Evolutionary conservation across 345 rosid genomes (phyloP).

Genomic region (Adansonia digitata): DNA sequence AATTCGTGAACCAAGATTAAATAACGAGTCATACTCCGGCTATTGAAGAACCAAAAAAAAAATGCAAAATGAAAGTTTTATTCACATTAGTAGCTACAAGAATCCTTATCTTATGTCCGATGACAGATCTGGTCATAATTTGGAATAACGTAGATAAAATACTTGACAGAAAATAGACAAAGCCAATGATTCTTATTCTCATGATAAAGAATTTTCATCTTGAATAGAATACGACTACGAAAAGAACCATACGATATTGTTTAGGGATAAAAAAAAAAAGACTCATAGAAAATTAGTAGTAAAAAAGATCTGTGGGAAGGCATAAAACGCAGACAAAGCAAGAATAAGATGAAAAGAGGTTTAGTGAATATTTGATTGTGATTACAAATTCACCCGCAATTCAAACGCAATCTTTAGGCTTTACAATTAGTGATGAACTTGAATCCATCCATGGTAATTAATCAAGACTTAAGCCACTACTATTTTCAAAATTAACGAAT

Average conservation of each 20-base stretch:
- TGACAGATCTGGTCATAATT: slow-evolving; percentile 16
- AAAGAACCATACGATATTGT: background rate
- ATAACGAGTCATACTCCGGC: background rate
- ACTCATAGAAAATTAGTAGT: no score
- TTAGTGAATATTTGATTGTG: background rate
- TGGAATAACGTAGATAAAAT: background rate
- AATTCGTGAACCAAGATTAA: background rate
- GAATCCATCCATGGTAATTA: background rate
- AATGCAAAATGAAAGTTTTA: no score
- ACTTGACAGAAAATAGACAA: background rate
- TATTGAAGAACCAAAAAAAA: no score
- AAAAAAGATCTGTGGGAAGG: background rate
- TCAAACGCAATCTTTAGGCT: background rate
- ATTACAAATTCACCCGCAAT: background rate
- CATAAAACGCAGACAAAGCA: background rate
- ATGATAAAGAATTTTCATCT: background rate
- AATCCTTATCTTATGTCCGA: slow-evolving; percentile 3
- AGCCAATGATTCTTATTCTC: slow-evolving; percentile 13
- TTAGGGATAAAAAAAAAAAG: background rate
- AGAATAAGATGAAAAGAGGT: slow-evolving; percentile 14
- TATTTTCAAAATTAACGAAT: background rate
- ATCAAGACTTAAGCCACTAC: background rate
- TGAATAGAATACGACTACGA: background rate
- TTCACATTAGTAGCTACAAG: background rate
- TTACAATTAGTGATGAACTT: background rate